Evolutionary conservation across 495 filamentous ascomycete species (phyloP), one percentile per base, ranked within the genome.

Genomic region (Lineolata rhizophorae): DNA sequence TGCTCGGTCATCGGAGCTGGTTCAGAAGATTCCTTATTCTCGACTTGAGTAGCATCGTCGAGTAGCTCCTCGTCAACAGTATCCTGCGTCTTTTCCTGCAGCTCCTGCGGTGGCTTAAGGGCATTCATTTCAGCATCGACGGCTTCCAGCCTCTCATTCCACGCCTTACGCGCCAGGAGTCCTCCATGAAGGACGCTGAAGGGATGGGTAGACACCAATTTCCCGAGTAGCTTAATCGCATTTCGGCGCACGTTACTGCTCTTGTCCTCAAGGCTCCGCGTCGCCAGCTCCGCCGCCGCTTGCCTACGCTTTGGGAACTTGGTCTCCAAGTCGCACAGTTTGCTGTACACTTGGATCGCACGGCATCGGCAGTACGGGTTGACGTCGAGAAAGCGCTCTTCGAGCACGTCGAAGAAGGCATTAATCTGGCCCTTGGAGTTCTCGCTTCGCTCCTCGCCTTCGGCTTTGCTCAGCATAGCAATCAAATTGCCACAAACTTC

Each of bases 401-500:
- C 83, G 1, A 99, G 60, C 0, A 94, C 78, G 42, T 95, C 83
- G 42, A 94, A 95, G 56, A 94, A 99, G 11, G 79, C 80, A 37
- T 87, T 85, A 37, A 95, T 78, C 44, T 95, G 87, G 0, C 69
- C 74, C 51, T 94, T 90, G 57, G 80, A 74, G 45, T 84, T 82
- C 38, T 92, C 85, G 41, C 71, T 75, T 24, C 75, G 63, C 46
- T 95, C 85, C 6, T 43, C 45, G 11, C 37, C 50, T 54, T 84
- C 80, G 38, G 85, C 75, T 46, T 79, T 85, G 51, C 72, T 91
- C 9, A 99, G 65, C 48, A 94, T 75, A 10, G 71, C 64, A 33
- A 95, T 76, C 42, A 99, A 66, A 54, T 95, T 95, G n/a, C 87
- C 90, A 50, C 81, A 92, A n/a, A 95, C 81, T 48, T 99, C 87